Conservation (phyloP, 768 basidiomycete genomes). For the Naganishia antarctica region DNA sequence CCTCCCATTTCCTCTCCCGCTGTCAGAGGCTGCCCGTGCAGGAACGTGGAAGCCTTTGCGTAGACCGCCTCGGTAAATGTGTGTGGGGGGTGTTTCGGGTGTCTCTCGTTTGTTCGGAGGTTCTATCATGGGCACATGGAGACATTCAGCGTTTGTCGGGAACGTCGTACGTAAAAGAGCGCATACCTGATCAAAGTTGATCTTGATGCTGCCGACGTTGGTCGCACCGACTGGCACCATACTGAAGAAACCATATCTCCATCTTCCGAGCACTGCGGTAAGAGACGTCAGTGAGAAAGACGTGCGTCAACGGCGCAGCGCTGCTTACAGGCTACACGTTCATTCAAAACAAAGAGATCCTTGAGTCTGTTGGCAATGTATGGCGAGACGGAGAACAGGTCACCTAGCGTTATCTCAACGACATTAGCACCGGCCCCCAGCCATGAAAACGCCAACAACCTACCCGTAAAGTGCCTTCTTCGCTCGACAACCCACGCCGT, state of each 20-base stretch:
- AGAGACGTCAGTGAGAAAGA: background rate
- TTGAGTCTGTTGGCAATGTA: conserved; percentile 87
- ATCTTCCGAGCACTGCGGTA: conserved; percentile 66
- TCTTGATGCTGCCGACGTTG: conserved; percentile 91
- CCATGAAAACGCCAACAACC: conserved; percentile 41
- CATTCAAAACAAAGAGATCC: conserved; percentile 95
- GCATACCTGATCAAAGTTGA: conserved; percentile 83
- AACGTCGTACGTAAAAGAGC: too few relatives aligned
- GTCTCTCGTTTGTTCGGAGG: conserved; percentile 81
- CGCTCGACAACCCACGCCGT: conserved; percentile 97
- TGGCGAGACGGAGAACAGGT: conserved; percentile 92
- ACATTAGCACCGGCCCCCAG: background rate
- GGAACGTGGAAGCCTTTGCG: conserved; percentile 69
- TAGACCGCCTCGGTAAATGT: conserved; percentile 92
- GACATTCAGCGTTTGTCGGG: too few relatives aligned
- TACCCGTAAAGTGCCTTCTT: conserved; percentile 85
- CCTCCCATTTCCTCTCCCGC: conserved; percentile 96
- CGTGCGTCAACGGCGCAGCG: background rate
- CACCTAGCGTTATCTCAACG: conserved; percentile 57
- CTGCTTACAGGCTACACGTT: conserved; percentile 68
- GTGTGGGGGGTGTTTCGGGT: conserved; percentile 61
- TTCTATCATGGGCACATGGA: conserved; percentile 52
- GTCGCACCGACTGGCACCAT: conserved; percentile 99
- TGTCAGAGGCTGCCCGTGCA: conserved; percentile 79
- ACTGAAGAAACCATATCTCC: conserved; percentile 91